A percentile compares a stretch with the other conserved stretches of the same genome.
These are phyloP conservation scores for Aphanoascus verrucosus DNA, from an alignment of 2,329 filamentous ascomycete genomes.

Conservation along the genomic window DNA sequence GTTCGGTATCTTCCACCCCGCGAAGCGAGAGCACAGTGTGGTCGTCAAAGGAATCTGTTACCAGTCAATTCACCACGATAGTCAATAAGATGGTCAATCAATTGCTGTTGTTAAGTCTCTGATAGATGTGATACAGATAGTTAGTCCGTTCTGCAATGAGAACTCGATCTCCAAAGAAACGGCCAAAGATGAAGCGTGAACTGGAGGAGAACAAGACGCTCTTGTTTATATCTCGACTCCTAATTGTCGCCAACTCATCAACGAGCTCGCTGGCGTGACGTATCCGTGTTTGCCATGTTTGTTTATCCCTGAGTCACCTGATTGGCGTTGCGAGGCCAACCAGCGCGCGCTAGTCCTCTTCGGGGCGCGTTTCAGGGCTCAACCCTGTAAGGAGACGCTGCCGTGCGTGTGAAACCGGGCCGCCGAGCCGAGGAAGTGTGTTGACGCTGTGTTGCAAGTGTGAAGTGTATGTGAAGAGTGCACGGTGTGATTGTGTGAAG, in stretches of 20 bases:
- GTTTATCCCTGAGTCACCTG: background rate
- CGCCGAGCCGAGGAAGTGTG: no score
- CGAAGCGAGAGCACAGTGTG: slow-evolving; percentile 3
- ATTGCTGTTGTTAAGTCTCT: background rate
- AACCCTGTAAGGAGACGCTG: background rate
- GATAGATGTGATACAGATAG: background rate
- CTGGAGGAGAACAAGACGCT: background rate
- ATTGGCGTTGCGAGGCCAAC: background rate
- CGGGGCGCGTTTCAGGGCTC: background rate
- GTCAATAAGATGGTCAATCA: background rate
- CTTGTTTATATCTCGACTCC: background rate
- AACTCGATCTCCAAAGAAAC: no score
- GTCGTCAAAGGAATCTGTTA: background rate
- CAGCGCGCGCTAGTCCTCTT: background rate
- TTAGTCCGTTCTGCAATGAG: no score
- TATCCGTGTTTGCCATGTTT: background rate
- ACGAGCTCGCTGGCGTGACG: background rate
- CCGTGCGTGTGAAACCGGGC: no score
- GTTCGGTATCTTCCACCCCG: background rate
- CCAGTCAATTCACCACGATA: background rate
- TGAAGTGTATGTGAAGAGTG: background rate
- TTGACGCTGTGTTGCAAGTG: background rate
- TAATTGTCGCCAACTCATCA: slow-evolving; percentile 4
- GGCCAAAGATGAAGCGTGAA: no score
- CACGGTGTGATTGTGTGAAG: no score